Base-by-base conservation (phyloP, 2,329 filamentous ascomycete species). In the Colletotrichum eleusines region DNA sequence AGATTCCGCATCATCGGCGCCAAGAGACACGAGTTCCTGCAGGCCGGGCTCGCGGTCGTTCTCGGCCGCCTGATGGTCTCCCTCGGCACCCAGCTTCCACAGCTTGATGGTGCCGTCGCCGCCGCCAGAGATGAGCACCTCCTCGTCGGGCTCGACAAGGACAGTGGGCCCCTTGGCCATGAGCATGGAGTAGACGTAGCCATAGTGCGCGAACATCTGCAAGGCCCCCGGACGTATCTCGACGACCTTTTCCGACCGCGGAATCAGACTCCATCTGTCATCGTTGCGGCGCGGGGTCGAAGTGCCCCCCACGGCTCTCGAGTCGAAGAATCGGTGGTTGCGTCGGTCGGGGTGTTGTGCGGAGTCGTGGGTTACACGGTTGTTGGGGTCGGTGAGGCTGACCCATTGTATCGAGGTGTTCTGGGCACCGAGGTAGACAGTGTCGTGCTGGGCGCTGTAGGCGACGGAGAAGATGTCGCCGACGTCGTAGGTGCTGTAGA, bases 321-420 rank as follows among this genome's bases (percentile, higher is more conserved):
- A 97, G 80, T 98, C 95, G 78, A 98, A 98, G 83, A 98, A 98
- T 31, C 92, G 88, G 79, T 97, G 94, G 72, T 92, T 92, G 48
- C 94, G 88, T 72, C 91, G 88, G 42, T 92, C 91, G 0, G 93
- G 93, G 74, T 95, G 94, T 51, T 89, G 89, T 12, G 88, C 86
- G 11, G 89, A 90, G 70, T 89, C 89, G 62, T 88, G 89, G 5
- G 85, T 82, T 23, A 88, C 92, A 74, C 87, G 84, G 28, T 86
- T 82, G 38, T 86, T 84, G 31, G 89, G 87, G 73, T 93, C 88
- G 75, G 89, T 89, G 66, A 97, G 83, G 74, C 91, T 88, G 75
- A 94, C 92, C 96, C 96, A 99, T 85, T 97, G 95, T 63, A 98
- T 96, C 48, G 92, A 94, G 9, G 94, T 96, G 78, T 98, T 98